These are phyloP conservation scores for Aspergillaceae sp. DNA, from an alignment of 2,329 filamentous ascomycete genomes.

Conservation along the genomic window DNA sequence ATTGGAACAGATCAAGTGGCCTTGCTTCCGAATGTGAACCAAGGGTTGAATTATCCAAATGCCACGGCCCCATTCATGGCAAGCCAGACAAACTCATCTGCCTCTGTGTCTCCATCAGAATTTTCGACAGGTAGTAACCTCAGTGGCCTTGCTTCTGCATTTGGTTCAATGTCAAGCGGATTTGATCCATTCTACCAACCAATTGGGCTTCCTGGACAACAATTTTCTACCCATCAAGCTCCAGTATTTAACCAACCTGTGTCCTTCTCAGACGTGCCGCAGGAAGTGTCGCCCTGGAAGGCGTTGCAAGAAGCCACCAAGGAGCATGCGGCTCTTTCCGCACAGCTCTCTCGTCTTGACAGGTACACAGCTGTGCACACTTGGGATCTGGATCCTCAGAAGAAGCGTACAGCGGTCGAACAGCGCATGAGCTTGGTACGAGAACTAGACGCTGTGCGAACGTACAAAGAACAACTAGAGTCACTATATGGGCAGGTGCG, in stretches of 20 bases:
- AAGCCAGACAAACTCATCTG: conserved; percentile 7
- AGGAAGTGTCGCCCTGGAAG: conserved; percentile 11
- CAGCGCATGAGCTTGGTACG: conserved; percentile 29
- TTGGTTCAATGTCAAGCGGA: conserved; percentile 4
- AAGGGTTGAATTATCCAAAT: conserved; percentile 7
- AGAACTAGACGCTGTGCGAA: conserved; percentile 28
- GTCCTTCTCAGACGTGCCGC: conserved; percentile 2
- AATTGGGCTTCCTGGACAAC: conserved; percentile 2
- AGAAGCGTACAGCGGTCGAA: conserved; percentile 27
- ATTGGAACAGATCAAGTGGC: conserved; percentile 7
- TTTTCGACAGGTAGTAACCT: conserved; percentile 4
- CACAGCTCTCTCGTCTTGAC: conserved; percentile 28
- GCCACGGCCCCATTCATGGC: conserved; percentile 6
- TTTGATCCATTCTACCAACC: conserved; percentile 8
- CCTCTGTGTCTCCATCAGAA: conserved; percentile 4
- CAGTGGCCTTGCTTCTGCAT: conserved; percentile 1
- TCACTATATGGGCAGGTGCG: conserved; percentile 10
- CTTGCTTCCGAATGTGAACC: conserved; percentile 11
- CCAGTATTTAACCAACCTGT: conserved; percentile 7
- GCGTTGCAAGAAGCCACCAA: conserved; percentile 22
- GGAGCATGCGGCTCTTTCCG: conserved; percentile 22
- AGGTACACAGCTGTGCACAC: conserved; percentile 32
- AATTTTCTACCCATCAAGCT: conserved; percentile 1
- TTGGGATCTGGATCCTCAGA: conserved; percentile 27
- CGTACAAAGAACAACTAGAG: conserved; percentile 29